Percentiles rank a stretch among this genome's conserved stretches.
Conservation (phyloP, 1,284 basidiomycete species). For the Pyrrhoderma lamaoense region DNA sequence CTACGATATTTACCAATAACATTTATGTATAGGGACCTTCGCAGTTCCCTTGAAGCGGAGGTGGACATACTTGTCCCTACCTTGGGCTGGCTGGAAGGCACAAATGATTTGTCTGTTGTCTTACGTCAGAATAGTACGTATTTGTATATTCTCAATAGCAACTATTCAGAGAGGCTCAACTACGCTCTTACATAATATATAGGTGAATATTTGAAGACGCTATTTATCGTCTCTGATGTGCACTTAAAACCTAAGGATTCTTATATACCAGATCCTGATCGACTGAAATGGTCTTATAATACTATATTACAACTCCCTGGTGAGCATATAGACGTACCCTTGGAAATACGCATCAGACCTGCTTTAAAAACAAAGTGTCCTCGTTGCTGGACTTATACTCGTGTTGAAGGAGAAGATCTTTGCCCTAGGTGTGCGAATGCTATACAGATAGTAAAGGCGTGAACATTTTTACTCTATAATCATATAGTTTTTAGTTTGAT, state of each 20-base stretch:
- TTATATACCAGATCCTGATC: constrained; percentile 25
- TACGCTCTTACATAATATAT: too few relatives aligned
- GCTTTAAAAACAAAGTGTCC: constrained; percentile 59
- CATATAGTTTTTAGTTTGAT: too few relatives aligned
- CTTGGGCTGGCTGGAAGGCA: constrained; percentile 12
- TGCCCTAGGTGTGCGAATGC: constrained; percentile 48
- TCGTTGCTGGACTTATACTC: constrained; percentile 71
- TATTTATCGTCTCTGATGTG: constrained; percentile 75
- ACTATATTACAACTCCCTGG: constrained; percentile 37
- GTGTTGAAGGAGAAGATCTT: constrained; percentile 38
- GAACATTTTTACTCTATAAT: too few relatives aligned
- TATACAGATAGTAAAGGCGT: background rate
- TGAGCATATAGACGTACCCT: constrained; percentile 31
- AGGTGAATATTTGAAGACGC: constrained; percentile 59
- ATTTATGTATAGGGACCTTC: constrained; percentile 44
- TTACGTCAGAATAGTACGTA: constrained; percentile 4
- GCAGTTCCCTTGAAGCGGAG: constrained; percentile 66
- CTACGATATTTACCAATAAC: constrained; percentile 2
- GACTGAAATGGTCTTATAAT: constrained; percentile 43
- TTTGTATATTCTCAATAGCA: constrained; percentile 4
- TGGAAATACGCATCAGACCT: constrained; percentile 46
- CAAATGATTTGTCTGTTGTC: background rate
- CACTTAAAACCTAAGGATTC: constrained; percentile 38
- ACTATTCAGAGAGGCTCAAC: too few relatives aligned
- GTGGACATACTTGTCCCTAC: constrained; percentile 46